Evolutionary conservation across 1,284 basidiomycete genomes (phyloP), one percentile per base, ranked within the genome.

Genomic region (Caloboletus firmus): DNA sequence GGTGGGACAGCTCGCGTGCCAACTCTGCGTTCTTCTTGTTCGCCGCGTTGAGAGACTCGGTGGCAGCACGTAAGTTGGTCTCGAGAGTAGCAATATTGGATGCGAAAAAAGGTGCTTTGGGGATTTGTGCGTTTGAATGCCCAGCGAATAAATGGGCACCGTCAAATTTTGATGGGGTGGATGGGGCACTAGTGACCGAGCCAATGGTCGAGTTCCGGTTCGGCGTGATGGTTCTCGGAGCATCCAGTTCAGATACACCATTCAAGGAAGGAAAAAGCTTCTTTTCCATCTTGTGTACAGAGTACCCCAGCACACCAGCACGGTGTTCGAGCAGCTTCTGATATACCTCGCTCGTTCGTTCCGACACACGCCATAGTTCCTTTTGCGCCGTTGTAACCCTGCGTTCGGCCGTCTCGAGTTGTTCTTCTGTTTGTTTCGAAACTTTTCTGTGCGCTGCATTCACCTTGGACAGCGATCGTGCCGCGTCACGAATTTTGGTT

Each of bases 101-200:
- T 59, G 51, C 42, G 58, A 61, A 76, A 58, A 52, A 73, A 58
- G 62, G 75, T 61, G 62, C 61, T 42, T 67, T 71, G 5, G 73
- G 72, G 0, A 84, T 73, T 17, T 87, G 70, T 5, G 87, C 78
- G 45, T 83, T 78, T 5, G 79, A 82, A 59, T 92, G 88, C 0
- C 89, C 89, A 0, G 89, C 88, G 60, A 91, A 91, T 45, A 91
- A 76, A 72, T 92, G 89, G 1, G 84, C 83, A n/a, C 89, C 89
- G 51, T 90, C 87, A 62, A 92, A 91, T 40, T 81, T 83, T 26
- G 79, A 73, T 13, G 77, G 71, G 1, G 78, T 70, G 20, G 78
- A 76, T 3, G 75, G 59, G 45, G 73, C 76, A 26, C 78, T 80
- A 22, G 76, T 73, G 5, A 78, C 73, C 0, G 84, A 80, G 60